Evolutionary conservation across 345 rosid species (phyloP).

Genomic region (Mangifera indica): DNA sequence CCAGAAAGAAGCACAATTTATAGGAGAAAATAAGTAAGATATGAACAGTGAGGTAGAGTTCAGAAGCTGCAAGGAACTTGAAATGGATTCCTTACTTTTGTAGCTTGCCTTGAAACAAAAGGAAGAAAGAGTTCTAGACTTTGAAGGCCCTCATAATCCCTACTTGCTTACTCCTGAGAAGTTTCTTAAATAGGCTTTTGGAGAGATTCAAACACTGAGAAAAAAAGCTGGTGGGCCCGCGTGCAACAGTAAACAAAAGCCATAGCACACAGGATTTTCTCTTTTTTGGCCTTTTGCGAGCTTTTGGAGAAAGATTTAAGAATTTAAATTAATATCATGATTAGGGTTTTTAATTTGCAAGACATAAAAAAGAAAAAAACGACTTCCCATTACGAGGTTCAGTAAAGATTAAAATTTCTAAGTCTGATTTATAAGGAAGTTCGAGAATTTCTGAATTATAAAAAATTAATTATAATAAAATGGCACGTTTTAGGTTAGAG

Average conservation of each 20-base stretch:
- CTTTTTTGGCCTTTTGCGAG: background rate
- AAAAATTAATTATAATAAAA: too few species aligned
- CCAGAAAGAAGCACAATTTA: background rate
- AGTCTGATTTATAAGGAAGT: too few species aligned
- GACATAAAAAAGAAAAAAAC: background rate
- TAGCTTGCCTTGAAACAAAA: slow-evolving; percentile 38
- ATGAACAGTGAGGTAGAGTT: background rate
- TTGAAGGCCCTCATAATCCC: slow-evolving; percentile 9
- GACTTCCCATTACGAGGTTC: too few species aligned
- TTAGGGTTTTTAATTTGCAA: slow-evolving; percentile 5
- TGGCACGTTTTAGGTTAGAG: too few species aligned
- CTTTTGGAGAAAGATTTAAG: background rate
- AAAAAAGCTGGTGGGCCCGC: slow-evolving; percentile 25
- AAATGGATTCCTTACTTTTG: slow-evolving; percentile 40
- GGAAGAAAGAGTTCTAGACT: slow-evolving; percentile 17
- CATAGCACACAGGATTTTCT: slow-evolving; percentile 4
- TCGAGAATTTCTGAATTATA: too few species aligned
- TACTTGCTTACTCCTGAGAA: slow-evolving; percentile 9
- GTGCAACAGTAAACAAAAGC: background rate
- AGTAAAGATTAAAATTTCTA: too few species aligned
- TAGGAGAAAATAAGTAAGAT: background rate
- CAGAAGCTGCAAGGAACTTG: slow-evolving; percentile 33
- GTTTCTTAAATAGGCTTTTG: slow-evolving; percentile 30
- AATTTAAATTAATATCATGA: background rate
- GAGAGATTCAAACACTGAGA: slow-evolving; percentile 21